These are phyloP conservation scores for Hyphodiscus hymeniophilus DNA, from an alignment of 495 filamentous ascomycete species.

Conservation along the genomic window DNA sequence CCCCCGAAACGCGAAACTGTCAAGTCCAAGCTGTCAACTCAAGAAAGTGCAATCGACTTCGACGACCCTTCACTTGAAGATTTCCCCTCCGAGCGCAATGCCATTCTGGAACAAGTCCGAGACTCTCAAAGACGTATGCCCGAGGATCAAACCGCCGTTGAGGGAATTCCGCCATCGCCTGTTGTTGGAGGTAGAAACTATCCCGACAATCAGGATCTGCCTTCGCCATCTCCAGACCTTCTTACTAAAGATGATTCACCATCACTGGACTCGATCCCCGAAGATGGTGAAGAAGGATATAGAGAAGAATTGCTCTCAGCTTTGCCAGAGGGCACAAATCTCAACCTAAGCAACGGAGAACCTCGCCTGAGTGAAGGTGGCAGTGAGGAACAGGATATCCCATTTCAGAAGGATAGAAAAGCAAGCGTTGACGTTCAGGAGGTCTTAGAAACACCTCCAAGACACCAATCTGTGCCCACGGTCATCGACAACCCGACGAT, in stretches of 20 bases:
- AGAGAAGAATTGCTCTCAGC: no score
- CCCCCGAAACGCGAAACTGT: conserved; percentile 2
- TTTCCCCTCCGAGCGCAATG: conserved; percentile 40
- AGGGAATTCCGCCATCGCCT: conserved; percentile 29
- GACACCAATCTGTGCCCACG: no score
- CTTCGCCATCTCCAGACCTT: not conserved
- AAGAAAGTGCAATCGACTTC: conserved; percentile 26
- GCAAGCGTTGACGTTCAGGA: no score
- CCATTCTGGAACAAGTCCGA: conserved; percentile 37
- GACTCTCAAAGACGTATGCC: conserved; percentile 36
- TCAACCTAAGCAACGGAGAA: no score
- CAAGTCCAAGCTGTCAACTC: not conserved
- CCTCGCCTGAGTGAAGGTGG: no score
- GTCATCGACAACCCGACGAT: no score
- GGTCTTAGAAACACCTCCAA: no score
- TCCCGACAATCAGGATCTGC: not conserved
- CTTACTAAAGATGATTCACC: conserved; percentile 3
- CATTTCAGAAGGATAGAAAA: no score
- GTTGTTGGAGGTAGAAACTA: conserved; percentile 18
- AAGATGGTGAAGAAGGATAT: conserved; percentile 3
- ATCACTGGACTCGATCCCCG: conserved; percentile 16
- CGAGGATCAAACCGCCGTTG: conserved; percentile 34
- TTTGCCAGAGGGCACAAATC: no score
- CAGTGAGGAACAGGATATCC: no score
- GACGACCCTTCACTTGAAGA: conserved; percentile 42